Base-by-base conservation (phyloP, 257 asterid species). In the Capsicum chinense region DNA sequence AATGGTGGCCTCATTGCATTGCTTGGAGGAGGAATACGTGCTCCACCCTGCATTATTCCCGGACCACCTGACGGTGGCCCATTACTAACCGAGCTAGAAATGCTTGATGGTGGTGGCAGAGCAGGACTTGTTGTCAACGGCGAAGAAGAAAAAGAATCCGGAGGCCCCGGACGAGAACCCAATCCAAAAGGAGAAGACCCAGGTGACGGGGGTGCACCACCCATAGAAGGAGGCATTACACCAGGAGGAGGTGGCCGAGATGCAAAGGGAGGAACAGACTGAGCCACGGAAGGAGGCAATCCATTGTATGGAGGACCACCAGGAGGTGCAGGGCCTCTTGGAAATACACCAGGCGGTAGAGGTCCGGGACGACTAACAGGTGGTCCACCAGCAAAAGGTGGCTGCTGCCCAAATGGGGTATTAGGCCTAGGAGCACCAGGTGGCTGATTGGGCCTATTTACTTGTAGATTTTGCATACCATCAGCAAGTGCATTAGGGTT, bases 161-260 rank as follows among this genome's bases (percentile, higher is more conserved):
- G 85, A 33, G 87, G 92, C 37, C 92, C 94, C 10, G 92, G 91
- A 58, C 93, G 97, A 87, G 95, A 90, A 58, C 92, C 94, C 0
- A 83, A 56, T 57, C 91, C 78, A 74, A 89, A 86, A 9, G 89
- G 88, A 50, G 64, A 69, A 64, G 87, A 21, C 70, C 91, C 90
- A 48, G 87, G 68, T 66, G 88, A 85, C 15, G 87, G 84, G 14
- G 94, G 74, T 9, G 92, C 89, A 56, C 95, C 93, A 58, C 93
- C 92, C 56, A 88, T 33, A 68, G 93, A 70, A 78, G 94, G 82
- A 16, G 97, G 97, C 62, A 90, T 64, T 12, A 80, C 90, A 16
- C 95, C 97, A 17, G 94, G 95, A 52, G 97, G 98, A 19, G 93
- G 96, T 50, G 97, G 94, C 81, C 99, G 93, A 50, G 95, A 88